Evolutionary conservation across 148 eudicot genomes (phyloP).

Genomic region (Mesembryanthemum crystallinum): DNA sequence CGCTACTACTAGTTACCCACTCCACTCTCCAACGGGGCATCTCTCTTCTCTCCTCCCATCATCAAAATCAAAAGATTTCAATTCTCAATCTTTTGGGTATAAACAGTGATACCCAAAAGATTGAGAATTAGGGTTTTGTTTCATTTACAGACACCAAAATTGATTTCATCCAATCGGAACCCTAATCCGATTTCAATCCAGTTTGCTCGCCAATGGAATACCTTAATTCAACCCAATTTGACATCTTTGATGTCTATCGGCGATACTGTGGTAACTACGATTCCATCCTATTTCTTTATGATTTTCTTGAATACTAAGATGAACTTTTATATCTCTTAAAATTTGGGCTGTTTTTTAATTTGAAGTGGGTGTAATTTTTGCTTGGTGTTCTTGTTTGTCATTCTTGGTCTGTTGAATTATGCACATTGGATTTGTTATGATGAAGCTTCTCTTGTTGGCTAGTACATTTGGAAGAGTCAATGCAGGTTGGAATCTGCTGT

Average conservation of each 20-base stretch:
- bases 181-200: not conserved
- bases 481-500: not conserved
- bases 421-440: not conserved
- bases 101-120: not conserved
- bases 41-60: not conserved
- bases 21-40: not conserved
- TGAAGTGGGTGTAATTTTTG: not conserved
- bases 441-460: not conserved
- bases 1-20: not conserved
- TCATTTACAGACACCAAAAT: not conserved
- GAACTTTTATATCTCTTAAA: too few species aligned
- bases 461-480: not conserved
- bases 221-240: conserved; percentile 20
- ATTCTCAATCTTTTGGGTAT: not conserved
- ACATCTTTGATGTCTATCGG: conserved; percentile 24
- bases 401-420: not conserved
- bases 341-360: not conserved
- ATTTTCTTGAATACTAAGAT: not conserved
- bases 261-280: conserved; percentile 18
- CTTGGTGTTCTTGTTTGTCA: not conserved
- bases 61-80: not conserved
- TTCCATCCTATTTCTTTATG: not conserved
- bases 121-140: conserved; percentile 15
- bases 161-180: conserved; percentile 5
- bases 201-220: conserved; percentile 25